Base-by-base conservation (phyloP, 2,329 filamentous ascomycete genomes). In the Neoarthrinium moseri region DNA sequence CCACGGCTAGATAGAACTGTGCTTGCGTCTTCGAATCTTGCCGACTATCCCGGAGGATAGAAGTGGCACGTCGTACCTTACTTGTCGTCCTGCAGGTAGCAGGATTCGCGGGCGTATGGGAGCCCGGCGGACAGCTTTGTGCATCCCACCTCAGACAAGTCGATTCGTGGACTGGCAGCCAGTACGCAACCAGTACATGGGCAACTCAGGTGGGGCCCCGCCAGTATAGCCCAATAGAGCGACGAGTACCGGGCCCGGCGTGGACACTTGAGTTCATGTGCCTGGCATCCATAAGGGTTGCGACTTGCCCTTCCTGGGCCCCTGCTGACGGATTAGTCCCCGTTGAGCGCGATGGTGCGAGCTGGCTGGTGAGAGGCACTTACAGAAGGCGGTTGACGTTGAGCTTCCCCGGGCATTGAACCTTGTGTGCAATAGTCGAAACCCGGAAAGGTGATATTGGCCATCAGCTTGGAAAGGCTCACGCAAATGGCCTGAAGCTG, bases 241-340 rank as follows among this genome's bases (percentile, higher is more conserved):
- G 21, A 43, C 18, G 39, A 20, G 29, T 15, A 22, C 26, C n/a
- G 23, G 32, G 17, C 26, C n/a, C 37, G 22, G 5, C 13, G 30
- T 40, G 22, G 15, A 40, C 27, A 21, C 29, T n/a, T 22, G 26
- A 22, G 21, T 30, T 21, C 39, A 43, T 43, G 39, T 43, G 39
- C 39, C 39, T 43, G 39, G n/a, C 29, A 22, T 13, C 17, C 35
- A 34, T 43, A 32, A 23, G 39, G 39, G 13, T 22, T 24, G 30
- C 23, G 41, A 44, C 30, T 44, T 44, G 41, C 41, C 41, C 22
- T 35, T 44, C 41, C 18, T 32, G 41, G 41, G 18, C 21, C 26
- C 41, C 21, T n/a, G n/a, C 30, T 36, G 12, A 44, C 17, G 41
- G 11, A 17, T 17, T 35, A 12, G 15, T 17, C 41, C 32, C 23